Percentiles rank a stretch among this genome's conserved stretches.
Evolutionary conservation across 2,329 filamentous ascomycete species (phyloP).

Genomic region (Chaetomiaceae sp.): DNA sequence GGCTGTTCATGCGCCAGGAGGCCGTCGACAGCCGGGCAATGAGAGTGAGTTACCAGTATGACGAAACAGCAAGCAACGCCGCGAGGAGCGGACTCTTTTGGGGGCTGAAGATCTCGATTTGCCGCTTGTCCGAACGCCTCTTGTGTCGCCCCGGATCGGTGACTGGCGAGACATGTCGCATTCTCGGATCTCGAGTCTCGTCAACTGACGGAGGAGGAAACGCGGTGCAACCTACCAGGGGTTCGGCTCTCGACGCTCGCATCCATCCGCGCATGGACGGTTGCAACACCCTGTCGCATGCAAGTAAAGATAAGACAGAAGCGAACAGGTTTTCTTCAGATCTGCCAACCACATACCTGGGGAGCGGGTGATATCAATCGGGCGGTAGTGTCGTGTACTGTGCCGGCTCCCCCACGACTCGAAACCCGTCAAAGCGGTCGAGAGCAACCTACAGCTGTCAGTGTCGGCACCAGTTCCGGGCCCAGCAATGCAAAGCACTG

Average conservation of each 20-base stretch:
- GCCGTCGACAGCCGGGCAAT: neutral
- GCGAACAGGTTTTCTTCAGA: neutral
- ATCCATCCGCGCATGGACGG: neutral
- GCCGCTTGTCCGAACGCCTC: neutral
- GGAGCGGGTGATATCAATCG: neutral
- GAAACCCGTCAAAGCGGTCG: too few species aligned
- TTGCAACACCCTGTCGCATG: neutral
- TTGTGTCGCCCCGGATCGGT: neutral
- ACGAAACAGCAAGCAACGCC: neutral
- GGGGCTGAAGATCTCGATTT: neutral
- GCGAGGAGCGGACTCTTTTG: neutral
- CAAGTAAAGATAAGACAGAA: neutral
- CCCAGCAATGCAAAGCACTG: neutral
- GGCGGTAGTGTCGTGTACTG: too few species aligned
- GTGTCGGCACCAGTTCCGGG: too few species aligned
- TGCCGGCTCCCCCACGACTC: too few species aligned
- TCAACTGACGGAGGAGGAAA: neutral
- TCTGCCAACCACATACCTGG: neutral
- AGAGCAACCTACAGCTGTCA: too few species aligned
- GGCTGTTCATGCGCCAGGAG: neutral
- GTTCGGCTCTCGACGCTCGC: neutral
- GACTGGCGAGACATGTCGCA: neutral
- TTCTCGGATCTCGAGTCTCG: neutral
- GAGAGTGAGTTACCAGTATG: neutral
- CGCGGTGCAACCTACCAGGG: slow-evolving; percentile 1